These are phyloP conservation scores for Tolypocladium ophioglossoides DNA, from an alignment of 2,329 filamentous ascomycete species.

Conservation along the genomic window DNA sequence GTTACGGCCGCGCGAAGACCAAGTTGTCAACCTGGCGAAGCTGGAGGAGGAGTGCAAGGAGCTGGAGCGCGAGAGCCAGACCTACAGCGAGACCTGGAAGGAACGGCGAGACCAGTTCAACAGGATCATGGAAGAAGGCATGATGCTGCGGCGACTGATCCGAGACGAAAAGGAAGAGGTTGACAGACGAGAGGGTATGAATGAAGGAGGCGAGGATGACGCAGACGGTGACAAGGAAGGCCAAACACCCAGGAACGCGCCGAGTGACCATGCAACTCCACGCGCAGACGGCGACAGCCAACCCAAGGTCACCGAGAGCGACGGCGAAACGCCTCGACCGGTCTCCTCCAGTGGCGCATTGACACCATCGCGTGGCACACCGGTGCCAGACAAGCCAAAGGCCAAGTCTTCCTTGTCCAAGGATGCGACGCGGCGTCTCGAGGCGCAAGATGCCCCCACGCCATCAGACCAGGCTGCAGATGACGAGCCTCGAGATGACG, in stretches of 20 bases:
- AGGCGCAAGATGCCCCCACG: slow-evolving; percentile 8
- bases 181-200: slow-evolving; percentile 75
- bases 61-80: slow-evolving; percentile 71
- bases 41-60: slow-evolving; percentile 82
- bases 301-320: slow-evolving; percentile 14
- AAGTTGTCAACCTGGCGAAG: slow-evolving; percentile 66
- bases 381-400: slow-evolving; percentile 13
- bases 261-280: slow-evolving; percentile 41
- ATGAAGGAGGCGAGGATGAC: slow-evolving; percentile 53
- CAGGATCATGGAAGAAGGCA: slow-evolving; percentile 83
- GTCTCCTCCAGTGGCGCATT: slow-evolving; percentile 16
- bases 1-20: slow-evolving; percentile 75
- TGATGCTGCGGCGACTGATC: slow-evolving; percentile 73
- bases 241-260: slow-evolving; percentile 38
- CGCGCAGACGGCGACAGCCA: slow-evolving; percentile 31
- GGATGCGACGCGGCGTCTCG: slow-evolving; percentile 2
- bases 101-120: slow-evolving; percentile 82
- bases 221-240: slow-evolving; percentile 35
- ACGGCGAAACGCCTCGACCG: slow-evolving; percentile 16
- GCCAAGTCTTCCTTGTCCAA: slow-evolving; percentile 2
- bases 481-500: slow-evolving; percentile 40
- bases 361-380: slow-evolving; percentile 22
- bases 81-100: slow-evolving; percentile 73
- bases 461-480: slow-evolving; percentile 20
- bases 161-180: slow-evolving; percentile 94